These are phyloP conservation scores for Conringia planisiliqua DNA, from an alignment of 345 rosid genomes.

Conservation along the genomic window DNA sequence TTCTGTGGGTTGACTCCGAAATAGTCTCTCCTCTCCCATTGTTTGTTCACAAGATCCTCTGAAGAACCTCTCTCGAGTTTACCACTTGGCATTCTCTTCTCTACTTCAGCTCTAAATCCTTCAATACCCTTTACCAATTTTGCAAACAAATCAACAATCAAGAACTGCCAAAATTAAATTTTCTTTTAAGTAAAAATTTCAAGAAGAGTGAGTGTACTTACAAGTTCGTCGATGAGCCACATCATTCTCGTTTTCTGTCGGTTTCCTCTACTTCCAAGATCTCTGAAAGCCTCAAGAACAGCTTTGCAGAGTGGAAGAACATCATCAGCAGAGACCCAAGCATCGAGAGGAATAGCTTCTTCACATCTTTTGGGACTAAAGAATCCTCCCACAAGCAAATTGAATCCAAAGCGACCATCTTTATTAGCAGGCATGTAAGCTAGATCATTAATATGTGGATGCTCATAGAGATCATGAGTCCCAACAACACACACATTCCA, in stretches of 20 bases:
- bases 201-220: slow-evolving; percentile 35
- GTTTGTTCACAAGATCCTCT: slow-evolving; percentile 61
- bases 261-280: slow-evolving; percentile 87
- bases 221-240: slow-evolving; percentile 97
- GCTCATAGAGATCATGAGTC: slow-evolving; percentile 91
- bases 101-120: slow-evolving; percentile 77
- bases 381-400: slow-evolving; percentile 92
- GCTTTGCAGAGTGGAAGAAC: slow-evolving; percentile 73
- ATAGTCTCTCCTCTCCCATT: slow-evolving; percentile 83
- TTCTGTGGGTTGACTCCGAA: slow-evolving; percentile 86
- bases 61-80: slow-evolving; percentile 65
- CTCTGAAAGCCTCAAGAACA: slow-evolving; percentile 74
- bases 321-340: slow-evolving; percentile 87
- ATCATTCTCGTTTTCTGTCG: slow-evolving; percentile 94
- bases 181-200: neutral
- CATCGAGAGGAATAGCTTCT: slow-evolving; percentile 92
- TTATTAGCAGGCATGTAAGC: slow-evolving; percentile 94
- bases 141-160: neutral
- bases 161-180: neutral
- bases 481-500: slow-evolving; percentile 97
- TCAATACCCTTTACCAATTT: slow-evolving; percentile 56
- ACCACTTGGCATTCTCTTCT: slow-evolving; percentile 62
- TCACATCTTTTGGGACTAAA: slow-evolving; percentile 86
- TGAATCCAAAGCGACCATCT: slow-evolving; percentile 77
- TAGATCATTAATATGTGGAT: slow-evolving; percentile 95